Base-by-base conservation (phyloP, 306 rosid genomes). In the Casuarina glauca region DNA sequence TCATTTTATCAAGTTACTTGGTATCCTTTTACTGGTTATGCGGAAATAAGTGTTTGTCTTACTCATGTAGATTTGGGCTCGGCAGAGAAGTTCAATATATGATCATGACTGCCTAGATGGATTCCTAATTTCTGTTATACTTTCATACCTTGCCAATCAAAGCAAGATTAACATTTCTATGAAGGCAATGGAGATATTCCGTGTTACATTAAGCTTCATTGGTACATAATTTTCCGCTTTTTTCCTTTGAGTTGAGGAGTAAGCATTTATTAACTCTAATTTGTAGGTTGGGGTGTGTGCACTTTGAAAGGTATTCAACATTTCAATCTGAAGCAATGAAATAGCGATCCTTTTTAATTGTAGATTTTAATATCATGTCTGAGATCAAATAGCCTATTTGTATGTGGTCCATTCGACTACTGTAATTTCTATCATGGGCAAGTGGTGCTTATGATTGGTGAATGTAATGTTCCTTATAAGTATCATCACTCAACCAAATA, bases 31-130 rank as follows among this genome's bases (percentile, higher is more conserved):
- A 35, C 51, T 76, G 44, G 72, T n/a, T 74, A 38, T 45, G 26
- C 12, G 36, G 9, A 80, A 50, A 63, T 74, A 52, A 58, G 61
- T 68, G 80, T 13, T 35, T 64, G 35, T 76, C 73, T 78, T 73
- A 20, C 66, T 77, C 71, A 9, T 78, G 75, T 82, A 92, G 98
- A 93, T 91, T 79, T 92, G 98, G 98, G 97, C 96, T 73, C 88
- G 84, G 70, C 91, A 87, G 61, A 92, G 97, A 79, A 72, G 83
- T 72, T 77, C 93, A 0, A 82, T 92, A 80, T 86, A 89, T 64
- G 85, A 73, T 60, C 89, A 92, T 80, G 97, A 95, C 83, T 92
- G 97, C 84, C 76, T 95, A 83, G 91, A 74, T 81, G 98, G 98
- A 63, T 91, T 82, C 82, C 82, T 91, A 62, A 81, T 95, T 20